Conservation (phyloP, 306 rosid genomes). For the Sindora glabra region DNA sequence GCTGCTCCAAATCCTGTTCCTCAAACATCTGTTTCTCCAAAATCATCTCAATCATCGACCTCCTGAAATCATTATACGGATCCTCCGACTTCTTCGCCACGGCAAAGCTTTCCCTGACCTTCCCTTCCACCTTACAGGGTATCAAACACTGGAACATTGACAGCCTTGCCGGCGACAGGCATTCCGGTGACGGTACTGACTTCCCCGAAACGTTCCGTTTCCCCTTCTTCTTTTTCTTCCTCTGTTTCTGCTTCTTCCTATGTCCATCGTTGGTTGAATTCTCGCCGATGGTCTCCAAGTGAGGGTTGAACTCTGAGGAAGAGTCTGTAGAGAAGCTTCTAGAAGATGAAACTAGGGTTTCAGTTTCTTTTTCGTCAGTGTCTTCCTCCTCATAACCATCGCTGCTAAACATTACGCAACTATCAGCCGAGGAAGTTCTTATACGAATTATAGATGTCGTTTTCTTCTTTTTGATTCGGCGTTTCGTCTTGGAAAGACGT, state of each 20-base stretch:
- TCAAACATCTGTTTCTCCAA: neutral
- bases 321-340: constrained; percentile 43
- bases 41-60: neutral
- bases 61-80: neutral
- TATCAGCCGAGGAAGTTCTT: constrained; percentile 53
- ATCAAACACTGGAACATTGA: constrained; percentile 44
- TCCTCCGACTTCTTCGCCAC: neutral
- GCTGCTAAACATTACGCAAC: constrained; percentile 37
- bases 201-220: constrained; percentile 9
- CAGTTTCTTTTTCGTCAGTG: constrained; percentile 35
- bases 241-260: constrained; percentile 5
- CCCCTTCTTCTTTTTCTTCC: neutral
- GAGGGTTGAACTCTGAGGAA: constrained; percentile 14
- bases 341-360: constrained; percentile 49
- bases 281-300: constrained; percentile 28
- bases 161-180: constrained; percentile 42
- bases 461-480: constrained; percentile 24
- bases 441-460: constrained; percentile 19
- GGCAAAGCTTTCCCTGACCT: neutral
- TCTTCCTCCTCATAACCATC: constrained; percentile 12
- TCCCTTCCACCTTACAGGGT: neutral
- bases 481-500: constrained; percentile 20
- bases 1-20: neutral
- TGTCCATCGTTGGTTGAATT: neutral
- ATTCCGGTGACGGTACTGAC: neutral